Evolutionary conservation across 257 asterid species (phyloP), one percentile per base, ranked within the genome.

Genomic region (Perilla frutescens): DNA sequence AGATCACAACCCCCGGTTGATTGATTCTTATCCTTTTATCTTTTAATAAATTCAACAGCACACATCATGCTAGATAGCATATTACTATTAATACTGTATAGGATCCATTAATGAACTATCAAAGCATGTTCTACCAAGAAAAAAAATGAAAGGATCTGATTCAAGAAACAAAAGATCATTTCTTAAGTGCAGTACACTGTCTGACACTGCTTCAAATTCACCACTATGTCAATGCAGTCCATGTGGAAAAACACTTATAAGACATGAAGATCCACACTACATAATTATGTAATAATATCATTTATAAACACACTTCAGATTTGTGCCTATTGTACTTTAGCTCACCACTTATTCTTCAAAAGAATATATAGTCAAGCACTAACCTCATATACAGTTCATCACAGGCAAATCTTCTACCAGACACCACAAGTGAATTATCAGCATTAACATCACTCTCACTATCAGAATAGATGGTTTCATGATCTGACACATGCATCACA

Each of bases 311-410:
- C 13, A 47, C 43, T 15, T 60, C 36, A 8, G 29, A 60, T 14
- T 68, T 48, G n/a, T 31, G 45, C 31, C 8, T 39, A 51, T 3
- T 9, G 50, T 47, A 34, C 40, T 66, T 60, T 4, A n/a, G 44
- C 36, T 6, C 55, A 8, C 55, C 37, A 37, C 73, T 36, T 15
- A 67, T 8, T 15, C 51, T 66, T 72, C 60, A 56, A 50, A 60
- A 34, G 47, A 74, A 7, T 20, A 12, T 15, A 34, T 49, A 57
- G 64, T 45, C 8, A 54, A 63, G 64, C 62, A 78, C 81, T 39
- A 62, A 93, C 97, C 98, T 93, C 74, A 77, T 31, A 78, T 84
- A 79, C 62, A 80, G 66, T 70, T 89, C 90, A 69, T 82, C 90
- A 71, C 79, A 88, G 41, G 80, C 58, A 76, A 88, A 87, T 75